These are phyloP conservation scores for Ceratocystis lukuohia DNA, from an alignment of 2,329 filamentous ascomycete species.

Conservation along the genomic window DNA sequence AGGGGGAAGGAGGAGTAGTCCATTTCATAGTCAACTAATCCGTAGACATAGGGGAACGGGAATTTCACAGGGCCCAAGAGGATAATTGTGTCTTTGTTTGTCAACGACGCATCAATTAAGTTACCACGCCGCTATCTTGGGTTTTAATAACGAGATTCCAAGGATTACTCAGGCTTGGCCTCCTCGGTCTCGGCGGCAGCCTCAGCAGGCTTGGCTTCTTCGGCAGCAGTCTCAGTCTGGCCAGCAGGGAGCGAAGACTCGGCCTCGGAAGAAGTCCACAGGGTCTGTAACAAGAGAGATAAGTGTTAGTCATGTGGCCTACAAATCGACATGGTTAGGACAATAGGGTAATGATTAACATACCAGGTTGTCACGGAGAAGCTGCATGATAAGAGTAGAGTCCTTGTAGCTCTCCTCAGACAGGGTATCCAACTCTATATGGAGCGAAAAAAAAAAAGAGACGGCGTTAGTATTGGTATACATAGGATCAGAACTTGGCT, in stretches of 20 bases:
- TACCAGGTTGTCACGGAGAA: slow-evolving; percentile 92
- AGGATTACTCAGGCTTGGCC: slow-evolving; percentile 52
- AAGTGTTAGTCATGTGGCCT: slow-evolving; percentile 24
- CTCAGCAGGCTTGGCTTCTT: slow-evolving; percentile 40
- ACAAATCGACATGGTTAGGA: neutral
- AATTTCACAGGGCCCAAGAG: neutral
- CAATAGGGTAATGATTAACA: slow-evolving; percentile 24
- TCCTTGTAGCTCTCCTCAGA: slow-evolving; percentile 99
- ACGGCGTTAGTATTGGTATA: slow-evolving; percentile 22
- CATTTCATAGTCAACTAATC: neutral
- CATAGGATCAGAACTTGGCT: neutral
- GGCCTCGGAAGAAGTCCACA: slow-evolving; percentile 98
- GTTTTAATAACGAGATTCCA: slow-evolving; percentile 31
- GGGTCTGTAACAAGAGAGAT: slow-evolving; percentile 48
- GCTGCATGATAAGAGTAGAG: slow-evolving; percentile 97
- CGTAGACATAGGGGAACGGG: slow-evolving; percentile 20
- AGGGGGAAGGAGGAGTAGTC: neutral
- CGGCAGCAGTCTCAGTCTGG: slow-evolving; percentile 34
- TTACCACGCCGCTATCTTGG: slow-evolving; percentile 26
- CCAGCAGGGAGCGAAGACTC: slow-evolving; percentile 54
- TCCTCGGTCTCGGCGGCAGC: slow-evolving; percentile 45
- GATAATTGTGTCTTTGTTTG: neutral
- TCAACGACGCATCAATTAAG: slow-evolving; percentile 22
- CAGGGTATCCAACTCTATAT: slow-evolving; percentile 77
- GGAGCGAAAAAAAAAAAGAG: neutral